Base-by-base conservation (phyloP, 2,329 filamentous ascomycete species). In the Seiridium unicorne region DNA sequence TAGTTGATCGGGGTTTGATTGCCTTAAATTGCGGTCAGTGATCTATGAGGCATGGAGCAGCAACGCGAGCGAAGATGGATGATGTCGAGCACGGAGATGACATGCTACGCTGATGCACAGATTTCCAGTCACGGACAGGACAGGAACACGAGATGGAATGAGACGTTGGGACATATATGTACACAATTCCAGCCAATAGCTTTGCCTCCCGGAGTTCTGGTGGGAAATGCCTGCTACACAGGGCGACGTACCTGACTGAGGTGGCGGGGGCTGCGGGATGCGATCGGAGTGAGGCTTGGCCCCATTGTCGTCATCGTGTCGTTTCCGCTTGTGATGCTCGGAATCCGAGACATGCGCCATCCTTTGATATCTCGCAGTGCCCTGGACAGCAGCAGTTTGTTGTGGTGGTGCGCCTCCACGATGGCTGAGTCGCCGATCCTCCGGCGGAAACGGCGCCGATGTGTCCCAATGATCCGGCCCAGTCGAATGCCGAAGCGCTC, bases 1-100 rank as follows among this genome's bases (percentile, higher is more conserved):
- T 85, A 87, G 62, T 86, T 85, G 68, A 86, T 84, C 54, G 77
- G 76, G 40, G 70, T 59, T 59, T 63, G 61, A 61, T 68, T 69
- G 66, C 69, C 69, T 72, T 75, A 56, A 65, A 72, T 64, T 51
- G 46, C 57, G 32, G 65, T 68, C 51, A 69, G 67, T 59, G 55
- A 47, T 13, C 9, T 35, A n/a, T 48, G 46, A 51, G 31, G 2
- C 11, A 18, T 51, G 34, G 18, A 26, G 18, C 18, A 26, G 18
- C 18, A 26, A 26, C 18, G 18, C 18, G 18, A 26, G 18, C 18
- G 18, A 26, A 26, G 18, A 26, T 26, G 18, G 18, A 26, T 26
- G 18, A 26, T 26, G 18, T 26, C 18, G 18, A 26, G 18, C 18
- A 26, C 18, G 18, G 18, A 26, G 18, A 26, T 26, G 18, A 26